A percentile compares a stretch with the other conserved stretches of the same genome.
These are phyloP conservation scores for Trichoderma koningiopsis DNA, from an alignment of 2,329 filamentous ascomycete genomes.

Conservation along the genomic window DNA sequence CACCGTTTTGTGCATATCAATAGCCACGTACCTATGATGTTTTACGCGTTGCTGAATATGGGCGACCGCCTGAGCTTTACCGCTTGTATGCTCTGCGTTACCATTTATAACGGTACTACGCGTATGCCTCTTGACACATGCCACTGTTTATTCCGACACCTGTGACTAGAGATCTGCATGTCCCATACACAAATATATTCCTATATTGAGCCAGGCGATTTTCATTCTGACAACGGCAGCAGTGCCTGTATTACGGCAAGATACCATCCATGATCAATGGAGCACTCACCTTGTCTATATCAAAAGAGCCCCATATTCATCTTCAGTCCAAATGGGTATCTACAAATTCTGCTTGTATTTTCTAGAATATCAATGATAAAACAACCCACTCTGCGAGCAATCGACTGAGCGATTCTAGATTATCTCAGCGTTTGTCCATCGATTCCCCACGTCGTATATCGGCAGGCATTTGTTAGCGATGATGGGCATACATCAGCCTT, in stretches of 20 bases:
- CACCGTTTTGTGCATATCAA: not conserved
- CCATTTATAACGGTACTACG: not conserved
- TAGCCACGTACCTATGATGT: not conserved
- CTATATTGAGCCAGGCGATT: not conserved
- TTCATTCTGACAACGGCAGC: not conserved
- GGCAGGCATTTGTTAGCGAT: not conserved
- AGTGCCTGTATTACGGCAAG: not conserved
- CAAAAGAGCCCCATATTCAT: not conserved
- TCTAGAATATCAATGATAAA: not conserved
- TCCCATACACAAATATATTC: not conserved
- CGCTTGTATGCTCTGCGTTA: not conserved
- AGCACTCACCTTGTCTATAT: not conserved
- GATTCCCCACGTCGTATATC: not conserved
- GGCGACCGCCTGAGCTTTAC: not conserved
- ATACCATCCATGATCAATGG: not conserved
- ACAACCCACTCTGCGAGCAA: not conserved
- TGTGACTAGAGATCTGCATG: not conserved
- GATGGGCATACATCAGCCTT: not conserved
- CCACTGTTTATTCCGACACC: slow-evolving; percentile 5
- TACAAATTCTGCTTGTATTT: not conserved
- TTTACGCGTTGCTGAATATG: not conserved
- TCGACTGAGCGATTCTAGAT: not conserved
- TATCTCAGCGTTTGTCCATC: not conserved
- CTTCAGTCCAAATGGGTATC: not conserved
- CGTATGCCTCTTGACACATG: not conserved